Evolutionary conservation across 1,139 yeast species (phyloP), one percentile per base, ranked within the genome.

Genomic region (Blastobotrys illinoisensis): DNA sequence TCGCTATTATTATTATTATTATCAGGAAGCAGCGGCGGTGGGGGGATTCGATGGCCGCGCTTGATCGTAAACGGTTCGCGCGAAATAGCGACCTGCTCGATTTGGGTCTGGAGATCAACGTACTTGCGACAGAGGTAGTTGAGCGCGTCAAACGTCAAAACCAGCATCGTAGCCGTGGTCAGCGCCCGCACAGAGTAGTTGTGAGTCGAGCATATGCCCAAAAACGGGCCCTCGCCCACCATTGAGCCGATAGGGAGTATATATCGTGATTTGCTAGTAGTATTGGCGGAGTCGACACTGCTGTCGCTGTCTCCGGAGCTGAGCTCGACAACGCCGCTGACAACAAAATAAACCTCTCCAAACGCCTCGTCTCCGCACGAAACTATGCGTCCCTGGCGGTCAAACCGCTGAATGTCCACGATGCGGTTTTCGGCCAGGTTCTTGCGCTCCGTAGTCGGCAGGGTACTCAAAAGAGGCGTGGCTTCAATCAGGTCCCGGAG

Each of bases 211-310:
- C 85, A 68, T 32, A 79, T 75, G 3, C 81, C 74, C 46, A 86
- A 69, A 62, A 85, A 85, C 0, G 88, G 80, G 83, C 85, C 82
- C 67, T 86, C 93, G 23, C 95, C 95, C 70, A 86, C 85, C 67
- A 83, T 85, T 46, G 82, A 78, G 9, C 88, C 89, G 9, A 80
- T 70, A 2, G 80, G 77, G 44, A 86, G 71, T 56, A 87, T 76
- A 1, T 88, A 90, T 47, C 82, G 68, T 1, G 78, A 72, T 23
- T 71, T 71, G 21, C 64, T 64, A n/a, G n/a, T n/a, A n/a, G n/a
- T n/a, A n/a, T n/a, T n/a, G 32, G 32, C 32, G 13, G 3, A 5
- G 6, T 26, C 32, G 32, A 3, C 32, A 54, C 1, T 58, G 57
- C 20, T 76, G 74, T 59, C 81, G 83, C 4, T 11, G 32, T 85